Evolutionary conservation across 2,329 filamentous ascomycete genomes (phyloP).

Genomic region (Keithomyces neogunnii): DNA sequence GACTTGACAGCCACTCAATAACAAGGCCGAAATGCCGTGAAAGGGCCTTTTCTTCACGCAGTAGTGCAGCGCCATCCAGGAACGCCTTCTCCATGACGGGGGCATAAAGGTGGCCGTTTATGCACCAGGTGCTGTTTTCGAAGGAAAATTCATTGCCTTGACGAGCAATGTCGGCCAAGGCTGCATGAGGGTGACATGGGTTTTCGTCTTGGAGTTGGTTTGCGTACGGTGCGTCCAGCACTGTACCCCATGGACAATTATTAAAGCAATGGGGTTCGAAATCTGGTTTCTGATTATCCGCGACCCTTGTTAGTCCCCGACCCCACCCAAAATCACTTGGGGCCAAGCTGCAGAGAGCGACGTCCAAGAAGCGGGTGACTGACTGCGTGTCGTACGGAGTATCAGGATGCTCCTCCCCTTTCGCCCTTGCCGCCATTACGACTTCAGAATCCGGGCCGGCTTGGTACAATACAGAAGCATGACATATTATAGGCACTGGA

Average conservation of each 20-base stretch:
- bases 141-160: too few species aligned
- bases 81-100: not conserved
- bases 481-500: too few species aligned
- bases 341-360: not conserved
- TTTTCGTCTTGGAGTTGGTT: not conserved
- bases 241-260: not conserved
- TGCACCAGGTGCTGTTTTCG: too few species aligned
- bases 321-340: not conserved
- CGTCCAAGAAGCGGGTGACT: too few species aligned
- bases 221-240: not conserved
- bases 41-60: not conserved
- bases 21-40: not conserved
- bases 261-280: not conserved
- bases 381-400: too few species aligned
- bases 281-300: not conserved
- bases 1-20: not conserved
- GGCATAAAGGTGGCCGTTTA: too few species aligned
- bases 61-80: not conserved
- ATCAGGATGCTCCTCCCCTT: too few species aligned
- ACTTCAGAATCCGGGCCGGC: too few species aligned
- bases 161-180: not conserved
- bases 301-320: not conserved
- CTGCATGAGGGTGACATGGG: not conserved
- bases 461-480: too few species aligned
- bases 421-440: too few species aligned